phyloP scores from a whole-genome alignment of 345 rosid species.

The Eucalyptus pumila region DNA sequence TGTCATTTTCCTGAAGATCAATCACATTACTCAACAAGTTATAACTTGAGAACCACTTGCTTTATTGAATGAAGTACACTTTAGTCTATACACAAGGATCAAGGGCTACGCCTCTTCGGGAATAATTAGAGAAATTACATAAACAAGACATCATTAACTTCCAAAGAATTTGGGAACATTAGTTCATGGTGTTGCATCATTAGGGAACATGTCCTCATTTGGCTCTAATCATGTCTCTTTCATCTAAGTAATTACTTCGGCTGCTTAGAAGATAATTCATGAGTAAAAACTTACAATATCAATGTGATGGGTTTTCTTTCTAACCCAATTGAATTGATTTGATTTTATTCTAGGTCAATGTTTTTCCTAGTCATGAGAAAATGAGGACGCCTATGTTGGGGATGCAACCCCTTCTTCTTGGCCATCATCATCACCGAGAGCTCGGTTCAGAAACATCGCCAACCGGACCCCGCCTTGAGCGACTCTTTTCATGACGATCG shows the following conservation, averaged over 20 bases:
- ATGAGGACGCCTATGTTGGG: slow-evolving; percentile 10
- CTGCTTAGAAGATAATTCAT: not conserved
- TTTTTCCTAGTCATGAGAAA: not conserved
- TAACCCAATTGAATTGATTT: not conserved
- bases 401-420: slow-evolving; percentile 18
- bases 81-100: not conserved
- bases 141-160: not conserved
- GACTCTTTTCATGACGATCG: slow-evolving; percentile 80
- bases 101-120: not conserved
- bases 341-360: not conserved
- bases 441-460: slow-evolving; percentile 71
- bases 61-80: not conserved
- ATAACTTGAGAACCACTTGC: not conserved
- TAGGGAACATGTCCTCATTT: not conserved
- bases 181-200: not conserved
- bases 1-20: not conserved
- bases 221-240: not conserved
- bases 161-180: not conserved
- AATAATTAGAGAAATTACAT: not conserved
- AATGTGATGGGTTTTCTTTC: not conserved
- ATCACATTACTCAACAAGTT: not conserved
- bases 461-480: slow-evolving; percentile 90
- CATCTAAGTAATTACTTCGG: not conserved
- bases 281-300: not conserved
- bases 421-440: slow-evolving; percentile 22